Base-by-base conservation (phyloP, 108 stramenopile genomes). In the Aurantiochytrium sp. region DNA sequence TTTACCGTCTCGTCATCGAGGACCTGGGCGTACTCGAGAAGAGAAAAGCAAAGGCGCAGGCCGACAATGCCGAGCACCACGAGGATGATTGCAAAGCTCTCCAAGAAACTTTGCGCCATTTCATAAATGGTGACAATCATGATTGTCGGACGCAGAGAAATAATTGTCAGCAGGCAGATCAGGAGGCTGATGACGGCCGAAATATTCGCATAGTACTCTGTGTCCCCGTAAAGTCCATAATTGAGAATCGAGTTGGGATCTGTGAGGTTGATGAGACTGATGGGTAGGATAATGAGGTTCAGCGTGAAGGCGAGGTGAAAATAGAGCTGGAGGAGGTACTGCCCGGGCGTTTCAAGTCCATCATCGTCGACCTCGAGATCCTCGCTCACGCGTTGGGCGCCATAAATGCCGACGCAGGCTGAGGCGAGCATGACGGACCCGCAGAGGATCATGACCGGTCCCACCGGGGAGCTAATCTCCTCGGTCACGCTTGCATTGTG, bases 121-220 rank as follows among this genome's bases (percentile, higher is more conserved):
- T 83, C 76, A 23, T 83, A 83, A 12, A 83, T 12, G 28, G 76
- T 83, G 49, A 83, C 76, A 53, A 83, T 83, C 76, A 83, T 83
- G 49, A 83, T 53, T 6, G 76, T 83, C n/a, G 76, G 51, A 12
- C 18, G 45, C n/a, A 83, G 51, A 12, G 76, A 83, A 6, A 83
- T 83, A 6, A 83, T 21, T 55, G 76, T 83, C 0, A 83, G 51
- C 45, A 83, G 6, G 25, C 49, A 83, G 51, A 83, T 53, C 18
- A 83, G 49, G 6, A 83, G 45, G 51, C 76, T 53, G 25, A 83
- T 23, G 6, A 23, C 76, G 2, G 76, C 45, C 6, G 76, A 47
- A 35, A 53, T 53, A 6, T 53, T 83, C 45, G 76, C 76, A 23
- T 83, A 83, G 12, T 47, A 53, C 51, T 83, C 76, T 35, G 76